phyloP scores from a whole-genome alignment of 805 yeast species.

The Candida namnaoensis region DNA sequence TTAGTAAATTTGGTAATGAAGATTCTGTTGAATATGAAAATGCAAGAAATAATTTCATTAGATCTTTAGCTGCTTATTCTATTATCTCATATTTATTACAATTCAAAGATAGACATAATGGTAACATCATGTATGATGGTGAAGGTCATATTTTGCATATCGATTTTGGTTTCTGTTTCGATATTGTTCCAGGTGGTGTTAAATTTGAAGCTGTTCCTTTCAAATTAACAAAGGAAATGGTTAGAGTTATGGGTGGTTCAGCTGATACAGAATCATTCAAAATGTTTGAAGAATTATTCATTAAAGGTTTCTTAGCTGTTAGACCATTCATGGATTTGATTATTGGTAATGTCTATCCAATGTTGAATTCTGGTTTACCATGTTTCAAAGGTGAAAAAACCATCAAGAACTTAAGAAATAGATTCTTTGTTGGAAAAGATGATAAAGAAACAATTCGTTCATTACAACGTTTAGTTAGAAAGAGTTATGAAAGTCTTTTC shows the following conservation, averaged over 20 bases:
- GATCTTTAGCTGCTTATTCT: conserved; percentile 91
- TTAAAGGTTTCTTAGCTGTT: conserved; percentile 83
- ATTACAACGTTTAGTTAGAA: conserved; percentile 68
- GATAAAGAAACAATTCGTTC: conserved; percentile 80
- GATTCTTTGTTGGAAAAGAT: conserved; percentile 75
- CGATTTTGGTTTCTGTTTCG: conserved; percentile 98
- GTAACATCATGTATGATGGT: conserved; percentile 93
- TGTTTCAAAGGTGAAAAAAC: conserved; percentile 85
- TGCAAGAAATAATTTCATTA: conserved; percentile 88
- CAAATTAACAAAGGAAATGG: conserved; percentile 94
- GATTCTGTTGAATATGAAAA: conserved; percentile 80
- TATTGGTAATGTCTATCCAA: conserved; percentile 78
- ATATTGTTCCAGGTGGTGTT: conserved; percentile 98
- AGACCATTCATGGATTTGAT: conserved; percentile 84
- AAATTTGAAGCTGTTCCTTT: conserved; percentile 98
- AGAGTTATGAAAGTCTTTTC: conserved; percentile 78
- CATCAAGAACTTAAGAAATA: conserved; percentile 60
- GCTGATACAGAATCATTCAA: conserved; percentile 75
- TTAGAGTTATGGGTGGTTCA: conserved; percentile 90
- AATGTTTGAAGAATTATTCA: conserved; percentile 93
- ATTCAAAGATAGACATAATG: conserved; percentile 96
- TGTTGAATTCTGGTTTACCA: conserved; percentile 93
- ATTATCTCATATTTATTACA: conserved; percentile 85
- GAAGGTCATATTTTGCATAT: conserved; percentile 93
- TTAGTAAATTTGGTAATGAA: conserved; percentile 92